These are phyloP conservation scores for Actinidia arguta DNA, from an alignment of 179 eudicot genomes.

Conservation along the genomic window DNA sequence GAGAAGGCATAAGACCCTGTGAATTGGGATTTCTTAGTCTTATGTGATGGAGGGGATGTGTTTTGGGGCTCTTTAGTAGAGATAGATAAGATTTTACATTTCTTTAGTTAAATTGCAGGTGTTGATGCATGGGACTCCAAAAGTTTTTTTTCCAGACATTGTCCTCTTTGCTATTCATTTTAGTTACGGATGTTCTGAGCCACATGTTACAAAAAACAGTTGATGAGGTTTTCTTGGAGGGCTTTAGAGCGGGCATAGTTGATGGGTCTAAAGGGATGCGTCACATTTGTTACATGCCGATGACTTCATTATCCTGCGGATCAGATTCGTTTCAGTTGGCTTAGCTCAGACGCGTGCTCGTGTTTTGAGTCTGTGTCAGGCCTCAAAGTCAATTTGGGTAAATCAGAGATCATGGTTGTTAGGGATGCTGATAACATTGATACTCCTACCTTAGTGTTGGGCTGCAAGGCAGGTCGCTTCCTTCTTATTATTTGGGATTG, in stretches of 20 bases:
- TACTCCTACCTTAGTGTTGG: not conserved
- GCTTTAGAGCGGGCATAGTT: not conserved
- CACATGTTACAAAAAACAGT: not conserved
- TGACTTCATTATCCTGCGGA: too few species aligned
- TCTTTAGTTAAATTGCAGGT: not conserved
- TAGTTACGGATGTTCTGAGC: not conserved
- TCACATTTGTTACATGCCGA: too few species aligned
- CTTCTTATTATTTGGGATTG: not conserved
- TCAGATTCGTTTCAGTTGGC: too few species aligned
- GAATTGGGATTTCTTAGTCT: not conserved
- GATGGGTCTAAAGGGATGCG: not conserved
- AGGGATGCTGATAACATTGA: not conserved
- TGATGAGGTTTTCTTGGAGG: not conserved
- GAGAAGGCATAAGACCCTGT: not conserved
- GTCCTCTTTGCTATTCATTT: not conserved
- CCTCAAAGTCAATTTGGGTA: not conserved
- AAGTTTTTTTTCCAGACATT: not conserved
- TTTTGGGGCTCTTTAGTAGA: not conserved
- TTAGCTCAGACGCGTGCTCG: too few species aligned
- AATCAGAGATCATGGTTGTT: not conserved
- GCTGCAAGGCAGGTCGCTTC: not conserved
- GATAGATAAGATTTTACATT: not conserved
- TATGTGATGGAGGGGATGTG: not conserved
- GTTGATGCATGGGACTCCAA: not conserved
- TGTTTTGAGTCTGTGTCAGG: too few species aligned